Conservation (phyloP, 805 yeast genomes). For the Cyberlindnera meyerae region DNA sequence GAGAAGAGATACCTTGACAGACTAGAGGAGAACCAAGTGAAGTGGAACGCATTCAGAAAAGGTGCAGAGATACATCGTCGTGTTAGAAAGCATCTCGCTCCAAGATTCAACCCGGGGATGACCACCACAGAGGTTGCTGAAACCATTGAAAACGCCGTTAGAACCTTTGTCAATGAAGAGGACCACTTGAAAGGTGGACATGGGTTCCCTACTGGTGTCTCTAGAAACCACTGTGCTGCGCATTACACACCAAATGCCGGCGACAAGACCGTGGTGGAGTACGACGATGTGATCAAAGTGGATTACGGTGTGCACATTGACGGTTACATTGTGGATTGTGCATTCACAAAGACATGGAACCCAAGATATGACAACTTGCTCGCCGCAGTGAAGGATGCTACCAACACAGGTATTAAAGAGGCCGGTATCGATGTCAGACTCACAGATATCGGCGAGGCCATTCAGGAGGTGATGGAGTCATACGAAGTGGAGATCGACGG, state of each 20-base stretch:
- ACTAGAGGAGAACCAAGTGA: conserved; percentile 38
- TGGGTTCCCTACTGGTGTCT: conserved; percentile 98
- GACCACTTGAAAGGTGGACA: conserved; percentile 75
- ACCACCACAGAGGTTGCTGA: conserved; percentile 86
- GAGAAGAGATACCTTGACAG: conserved; percentile 79
- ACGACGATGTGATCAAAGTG: conserved; percentile 94
- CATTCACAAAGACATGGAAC: conserved; percentile 87
- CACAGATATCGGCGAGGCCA: conserved; percentile 92
- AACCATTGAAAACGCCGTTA: conserved; percentile 76
- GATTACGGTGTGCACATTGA: conserved; percentile 96
- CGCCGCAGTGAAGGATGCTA: conserved; percentile 86
- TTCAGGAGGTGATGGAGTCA: conserved; percentile 96
- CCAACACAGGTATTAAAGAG: conserved; percentile 86
- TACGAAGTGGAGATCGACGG: conserved; percentile 92
- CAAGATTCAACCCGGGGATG: conserved; percentile 84
- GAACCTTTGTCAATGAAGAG: conserved; percentile 60
- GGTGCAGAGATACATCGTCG: conserved; percentile 96
- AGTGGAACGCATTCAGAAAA: conserved; percentile 86
- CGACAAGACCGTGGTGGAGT: conserved; percentile 71
- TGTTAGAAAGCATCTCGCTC: conserved; percentile 75
- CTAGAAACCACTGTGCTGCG: conserved; percentile 91
- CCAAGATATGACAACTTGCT: conserved; percentile 75
- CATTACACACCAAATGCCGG: conserved; percentile 97
- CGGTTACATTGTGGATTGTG: conserved; percentile 91
- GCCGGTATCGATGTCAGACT: conserved; percentile 95